Conservation (phyloP, 2,329 filamentous ascomycete genomes). For the Trichoderma arundinaceum region DNA sequence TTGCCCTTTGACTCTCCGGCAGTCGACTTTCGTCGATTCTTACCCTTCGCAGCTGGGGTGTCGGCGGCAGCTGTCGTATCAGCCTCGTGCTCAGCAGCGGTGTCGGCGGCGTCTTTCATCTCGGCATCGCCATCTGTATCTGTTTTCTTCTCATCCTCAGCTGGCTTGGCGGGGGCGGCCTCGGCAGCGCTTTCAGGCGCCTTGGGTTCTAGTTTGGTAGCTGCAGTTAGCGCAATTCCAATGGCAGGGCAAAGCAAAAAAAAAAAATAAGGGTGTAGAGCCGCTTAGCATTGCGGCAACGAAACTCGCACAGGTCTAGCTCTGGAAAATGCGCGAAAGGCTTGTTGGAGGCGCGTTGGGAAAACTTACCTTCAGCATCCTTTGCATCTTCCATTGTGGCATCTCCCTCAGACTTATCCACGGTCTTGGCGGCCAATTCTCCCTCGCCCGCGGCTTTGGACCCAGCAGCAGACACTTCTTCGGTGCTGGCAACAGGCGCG, state of each 20-base stretch:
- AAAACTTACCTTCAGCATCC: slow-evolving; percentile 42
- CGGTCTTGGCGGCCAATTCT: slow-evolving; percentile 36
- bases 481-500: slow-evolving; percentile 43
- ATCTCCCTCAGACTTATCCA: slow-evolving; percentile 37
- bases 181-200: slow-evolving; percentile 41
- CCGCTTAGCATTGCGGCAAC: background rate
- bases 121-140: slow-evolving; percentile 57
- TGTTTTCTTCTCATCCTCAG: slow-evolving; percentile 38
- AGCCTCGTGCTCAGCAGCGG: slow-evolving; percentile 40
- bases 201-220: slow-evolving; percentile 39
- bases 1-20: slow-evolving; percentile 72
- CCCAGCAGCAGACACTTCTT: slow-evolving; percentile 39
- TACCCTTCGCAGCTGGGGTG: slow-evolving; percentile 44
- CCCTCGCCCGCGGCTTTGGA: slow-evolving; percentile 37
- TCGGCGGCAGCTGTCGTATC: slow-evolving; percentile 39
- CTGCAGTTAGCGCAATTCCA: slow-evolving; percentile 39
- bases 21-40: slow-evolving; percentile 75
- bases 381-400: slow-evolving; percentile 41
- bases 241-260: background rate
- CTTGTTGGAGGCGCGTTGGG: slow-evolving; percentile 23
- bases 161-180: slow-evolving; percentile 40
- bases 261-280: background rate
- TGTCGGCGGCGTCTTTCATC: slow-evolving; percentile 50
- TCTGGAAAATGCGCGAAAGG: slow-evolving; percentile 25
- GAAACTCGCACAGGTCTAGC: background rate